Evolutionary conservation across 176 grass and related monocot species (phyloP), one percentile per base, ranked within the genome.

Genomic region (Stipa capillata): DNA sequence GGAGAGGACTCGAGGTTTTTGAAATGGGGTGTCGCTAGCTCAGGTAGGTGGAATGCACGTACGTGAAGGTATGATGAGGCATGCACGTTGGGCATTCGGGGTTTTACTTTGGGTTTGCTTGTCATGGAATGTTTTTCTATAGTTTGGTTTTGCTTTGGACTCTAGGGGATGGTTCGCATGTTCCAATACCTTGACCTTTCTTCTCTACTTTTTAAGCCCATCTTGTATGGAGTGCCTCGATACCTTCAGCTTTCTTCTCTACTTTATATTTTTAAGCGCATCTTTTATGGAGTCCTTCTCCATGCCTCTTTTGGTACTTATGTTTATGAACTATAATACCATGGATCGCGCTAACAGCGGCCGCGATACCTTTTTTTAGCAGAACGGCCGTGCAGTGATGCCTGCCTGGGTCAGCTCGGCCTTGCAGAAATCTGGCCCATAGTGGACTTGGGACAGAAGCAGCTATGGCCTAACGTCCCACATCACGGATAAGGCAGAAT

Each of bases 41-140:
- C 66, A 32, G 72, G 53, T 16, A 71, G 66, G 69, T 82, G 79
- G 82, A 77, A 65, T 52, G 82, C 87, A 85, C 79, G 72, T 83
- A 50, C 60, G 23, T 17, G 9, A 72, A 43, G 65, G 24, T 17
- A 39, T 69, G 70, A 65, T 78, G 66, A 83, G 86, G 89, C 55
- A n/a, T 17, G 89, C 92, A 91, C 89, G 92, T 91, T 79, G 35
- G 31, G 6, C 11, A 3, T 7, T 42, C 11, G 13, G 3, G 3
- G 31, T n/a, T n/a, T n/a, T n/a, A n/a, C 58, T 50, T 58, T 3
- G 4, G 3, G 8, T 82, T 68, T 63, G 55, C 34, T 77, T 52
- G 62, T 52, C 65, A 51, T 27, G 79, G 40, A 27, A 6, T 59
- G 37, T 17, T 67, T 39, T n/a, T n/a, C n/a, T n/a, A n/a, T n/a